Base-by-base conservation (phyloP, 495 filamentous ascomycete genomes). In the Polyplosphaeria fusca region DNA sequence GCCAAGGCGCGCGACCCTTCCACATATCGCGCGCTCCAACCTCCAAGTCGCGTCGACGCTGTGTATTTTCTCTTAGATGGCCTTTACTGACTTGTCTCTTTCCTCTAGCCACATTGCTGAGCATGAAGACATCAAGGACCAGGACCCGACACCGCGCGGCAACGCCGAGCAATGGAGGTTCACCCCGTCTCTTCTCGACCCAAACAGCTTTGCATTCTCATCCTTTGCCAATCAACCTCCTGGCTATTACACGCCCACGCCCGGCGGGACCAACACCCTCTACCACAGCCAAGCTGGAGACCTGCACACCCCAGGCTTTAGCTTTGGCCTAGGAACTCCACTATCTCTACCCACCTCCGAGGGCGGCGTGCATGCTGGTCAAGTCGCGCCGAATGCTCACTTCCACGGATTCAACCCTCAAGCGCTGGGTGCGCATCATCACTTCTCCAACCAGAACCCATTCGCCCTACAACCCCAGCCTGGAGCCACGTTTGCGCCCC, bases 221-320 rank as follows among this genome's bases (percentile, higher is more conserved):
- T 75, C 76, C 39, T 87, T 93, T 58, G 85, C 84, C 53, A 88
- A 85, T 63, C 89, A 95, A 49, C 81, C 84, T 35, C 82, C 86
- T 22, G 86, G 86, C 19, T 91, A 94, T 70, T 96, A 94, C 68
- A 91, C 88, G 0, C 91, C 91, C 1, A 94, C 89, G 1, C 88
- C 90, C 2, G 87, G 86, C 26, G 88, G 87, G n/a, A 83, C 86
- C 40, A 91, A 87, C 63, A 84, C 86, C 2, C 68, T 89, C 40
- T 94, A 88, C 58, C 90, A 93, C 68, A 83, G 77, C 53, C 86
- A 91, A 68, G 87, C 89, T 22, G 89, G 92, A 26, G 93, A 96
- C 68, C 78, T 96, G 24, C 92, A 95, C 64, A 95, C 92, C 3
- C 91, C 92, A 9, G 82, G 82, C 18, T 76, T 89, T 49, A 67